Conservation (phyloP, 306 rosid species). For the Fragaria nilgerrensis region DNA sequence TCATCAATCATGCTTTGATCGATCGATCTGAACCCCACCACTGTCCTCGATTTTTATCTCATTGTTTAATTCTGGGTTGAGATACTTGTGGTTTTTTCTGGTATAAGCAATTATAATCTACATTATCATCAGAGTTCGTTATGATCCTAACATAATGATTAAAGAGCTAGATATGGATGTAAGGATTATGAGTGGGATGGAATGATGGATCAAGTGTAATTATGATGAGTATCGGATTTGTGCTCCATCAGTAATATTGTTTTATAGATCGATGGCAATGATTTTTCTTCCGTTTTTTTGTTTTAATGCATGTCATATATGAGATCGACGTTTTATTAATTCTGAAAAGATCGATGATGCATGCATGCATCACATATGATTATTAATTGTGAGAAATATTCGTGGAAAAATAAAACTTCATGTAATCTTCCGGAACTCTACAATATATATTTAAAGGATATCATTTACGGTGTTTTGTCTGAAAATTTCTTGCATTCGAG, state of each 20-base stretch:
- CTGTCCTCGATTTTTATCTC: not conserved
- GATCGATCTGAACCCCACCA: not conserved
- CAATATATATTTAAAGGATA: no score
- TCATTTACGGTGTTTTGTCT: no score
- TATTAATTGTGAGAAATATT: not conserved
- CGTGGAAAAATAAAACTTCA: not conserved
- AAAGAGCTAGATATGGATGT: not conserved
- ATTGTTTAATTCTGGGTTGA: not conserved
- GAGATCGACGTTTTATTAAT: not conserved
- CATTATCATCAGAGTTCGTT: not conserved
- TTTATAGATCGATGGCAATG: not conserved
- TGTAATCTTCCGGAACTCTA: no score
- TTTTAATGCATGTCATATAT: not conserved
- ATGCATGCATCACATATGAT: not conserved
- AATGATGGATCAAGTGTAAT: constrained; percentile 6
- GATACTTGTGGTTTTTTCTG: not conserved
- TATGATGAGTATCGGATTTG: not conserved
- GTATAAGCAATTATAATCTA: not conserved
- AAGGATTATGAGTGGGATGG: constrained; percentile 1
- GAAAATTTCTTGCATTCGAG: no score
- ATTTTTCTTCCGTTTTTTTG: not conserved
- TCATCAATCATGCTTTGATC: not conserved
- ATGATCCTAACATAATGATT: constrained; percentile 1
- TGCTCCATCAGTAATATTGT: not conserved
- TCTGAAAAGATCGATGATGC: not conserved